A percentile compares a stretch with the other conserved stretches of the same genome.
Conservation (phyloP, 805 yeast species). For the Cyberlindnera mrakii region DNA sequence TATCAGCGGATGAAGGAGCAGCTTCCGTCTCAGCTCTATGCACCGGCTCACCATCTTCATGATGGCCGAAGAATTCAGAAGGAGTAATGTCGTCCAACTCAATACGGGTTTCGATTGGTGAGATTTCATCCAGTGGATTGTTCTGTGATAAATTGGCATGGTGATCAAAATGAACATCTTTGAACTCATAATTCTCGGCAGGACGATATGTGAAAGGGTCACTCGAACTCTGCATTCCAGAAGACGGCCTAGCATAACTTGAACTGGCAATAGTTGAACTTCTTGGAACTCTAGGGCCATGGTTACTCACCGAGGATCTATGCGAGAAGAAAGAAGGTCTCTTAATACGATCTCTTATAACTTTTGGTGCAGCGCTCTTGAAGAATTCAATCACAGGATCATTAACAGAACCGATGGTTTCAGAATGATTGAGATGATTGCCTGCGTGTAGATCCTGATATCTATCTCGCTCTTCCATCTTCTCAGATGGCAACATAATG, state of each 20-base stretch:
- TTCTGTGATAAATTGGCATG: not conserved
- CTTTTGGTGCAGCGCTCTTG: conserved; percentile 24
- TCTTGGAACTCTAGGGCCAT: too few species aligned
- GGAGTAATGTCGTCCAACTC: conserved; percentile 1
- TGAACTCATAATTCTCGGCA: conserved; percentile 1
- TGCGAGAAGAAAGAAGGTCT: conserved; percentile 19
- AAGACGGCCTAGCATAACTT: not conserved
- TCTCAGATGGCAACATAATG: conserved; percentile 72
- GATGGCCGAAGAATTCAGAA: conserved; percentile 2
- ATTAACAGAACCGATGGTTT: conserved; percentile 17
- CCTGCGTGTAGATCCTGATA: conserved; percentile 26
- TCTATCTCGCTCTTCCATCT: conserved; percentile 55
- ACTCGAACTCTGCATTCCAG: not conserved
- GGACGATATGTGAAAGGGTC: conserved; percentile 3
- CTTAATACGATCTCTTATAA: conserved; percentile 17
- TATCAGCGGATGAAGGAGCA: not conserved
- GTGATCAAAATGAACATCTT: conserved; percentile 13
- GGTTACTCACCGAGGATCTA: not conserved
- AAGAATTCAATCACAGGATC: conserved; percentile 25
- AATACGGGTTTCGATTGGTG: not conserved
- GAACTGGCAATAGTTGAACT: not conserved
- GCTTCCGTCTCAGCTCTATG: conserved; percentile 9
- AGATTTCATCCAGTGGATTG: not conserved
- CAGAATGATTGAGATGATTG: conserved; percentile 9
- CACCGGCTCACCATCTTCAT: conserved; percentile 6